Evolutionary conservation across 2,329 filamentous ascomycete species (phyloP), one percentile per base, ranked within the genome.

Genomic region (Botrytis porri): DNA sequence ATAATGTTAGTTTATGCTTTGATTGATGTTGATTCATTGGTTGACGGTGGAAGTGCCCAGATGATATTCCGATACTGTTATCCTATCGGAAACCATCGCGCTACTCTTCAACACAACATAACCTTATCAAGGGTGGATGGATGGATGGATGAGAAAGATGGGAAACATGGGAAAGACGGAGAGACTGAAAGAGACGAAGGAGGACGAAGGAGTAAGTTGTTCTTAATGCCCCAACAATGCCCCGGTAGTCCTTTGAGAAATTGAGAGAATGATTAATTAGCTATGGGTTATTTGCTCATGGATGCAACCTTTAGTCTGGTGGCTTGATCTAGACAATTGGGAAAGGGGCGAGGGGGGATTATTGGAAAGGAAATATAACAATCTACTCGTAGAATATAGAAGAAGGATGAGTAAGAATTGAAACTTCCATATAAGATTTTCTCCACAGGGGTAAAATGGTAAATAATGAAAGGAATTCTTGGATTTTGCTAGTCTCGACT

Each of bases 1-100:
- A n/a, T 62, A n/a, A 39, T 61, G 35, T 39, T 62, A 37, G 37
- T 41, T 62, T 9, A 43, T 45, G 61, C 22, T 16, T 43, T 41
- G 59, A 29, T 45, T 20, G 1, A 32, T 64, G 61, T 41, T 64
- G 39, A 29, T 45, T 45, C 25, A 39, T 63, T 63, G 37, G n/a
- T 32, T 25, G 6, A 43, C 18, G 61, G n/a, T 64, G 32, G 39
- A 45, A 22, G 16, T 61, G 32, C 32, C 57, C 20, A 60, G 57
- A 60, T 60, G 60, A 41, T 62, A 29, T 41, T 41, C 60, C 14
- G 4, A 63, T 9, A 4, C 51, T 63, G n/a, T 32, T 32, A 45
- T 63, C 61, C 61, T 63, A 63, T 63, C 39, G 61, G 61, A 63
- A 63, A 63, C 25, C 22, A 41, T 62, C 22, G 37, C 25, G 22